phyloP scores from a whole-genome alignment of 768 basidiomycete species.

The Trichaptum fuscoviolaceum region DNA sequence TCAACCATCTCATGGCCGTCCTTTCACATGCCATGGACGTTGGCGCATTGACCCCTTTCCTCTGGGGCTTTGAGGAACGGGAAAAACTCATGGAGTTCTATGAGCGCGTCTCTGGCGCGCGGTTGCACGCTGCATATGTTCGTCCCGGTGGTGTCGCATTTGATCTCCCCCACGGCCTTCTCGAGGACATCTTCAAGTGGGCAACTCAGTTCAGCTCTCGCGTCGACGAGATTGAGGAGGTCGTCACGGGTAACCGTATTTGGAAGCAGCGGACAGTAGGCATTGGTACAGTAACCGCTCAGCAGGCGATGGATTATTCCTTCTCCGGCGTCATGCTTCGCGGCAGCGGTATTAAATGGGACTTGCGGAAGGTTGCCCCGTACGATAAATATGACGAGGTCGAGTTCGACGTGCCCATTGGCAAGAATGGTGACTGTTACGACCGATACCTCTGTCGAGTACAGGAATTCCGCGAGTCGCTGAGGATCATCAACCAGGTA shows the following conservation, averaged over 20 bases:
- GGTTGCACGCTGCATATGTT: constrained; percentile 96
- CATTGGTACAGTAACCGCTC: constrained; percentile 85
- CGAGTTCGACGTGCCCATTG: constrained; percentile 96
- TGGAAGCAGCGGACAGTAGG: constrained; percentile 95
- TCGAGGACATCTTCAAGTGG: constrained; percentile 98
- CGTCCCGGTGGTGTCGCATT: constrained; percentile 98
- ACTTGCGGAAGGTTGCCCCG: constrained; percentile 83
- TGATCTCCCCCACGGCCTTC: constrained; percentile 95
- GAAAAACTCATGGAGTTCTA: constrained; percentile 99
- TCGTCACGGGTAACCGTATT: constrained; percentile 95
- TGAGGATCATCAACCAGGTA: constrained; percentile 81
- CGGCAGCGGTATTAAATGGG: constrained; percentile 93
- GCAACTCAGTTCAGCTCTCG: constrained; percentile 88
- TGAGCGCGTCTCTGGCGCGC: constrained; percentile 96
- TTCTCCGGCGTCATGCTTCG: constrained; percentile 98
- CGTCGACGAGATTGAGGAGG: constrained; percentile 97
- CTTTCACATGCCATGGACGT: constrained; percentile 97
- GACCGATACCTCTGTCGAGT: constrained; percentile 97
- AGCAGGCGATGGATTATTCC: constrained; percentile 85
- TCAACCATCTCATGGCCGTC: constrained; percentile 97
- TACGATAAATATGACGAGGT: constrained; percentile 98
- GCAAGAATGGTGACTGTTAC: constrained; percentile 96
- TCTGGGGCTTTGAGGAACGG: constrained; percentile 99
- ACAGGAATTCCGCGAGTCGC: constrained; percentile 94
- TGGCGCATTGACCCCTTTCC: constrained; percentile 95